Base-by-base conservation (phyloP, 805 yeast genomes). In the Metschnikowia continentalis region DNA sequence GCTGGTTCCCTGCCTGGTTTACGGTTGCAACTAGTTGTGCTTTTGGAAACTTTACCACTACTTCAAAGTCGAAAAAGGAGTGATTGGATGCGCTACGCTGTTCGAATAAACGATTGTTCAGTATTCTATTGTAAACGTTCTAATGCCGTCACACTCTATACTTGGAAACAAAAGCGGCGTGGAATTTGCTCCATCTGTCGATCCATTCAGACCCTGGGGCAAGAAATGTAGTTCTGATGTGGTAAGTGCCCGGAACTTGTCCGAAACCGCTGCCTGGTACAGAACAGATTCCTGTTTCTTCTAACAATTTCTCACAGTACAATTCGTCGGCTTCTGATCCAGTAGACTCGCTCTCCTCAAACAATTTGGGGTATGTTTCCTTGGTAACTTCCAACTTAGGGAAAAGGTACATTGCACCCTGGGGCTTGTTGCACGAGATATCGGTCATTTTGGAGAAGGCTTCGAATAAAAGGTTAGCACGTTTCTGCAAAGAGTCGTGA, bases 241-340 rank as follows among this genome's bases (percentile, higher is more conserved):
- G 99, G 72, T 78, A 86, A 3, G 97, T 90, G 19, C 90, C 96
- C 44, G 83, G 84, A 44, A 77, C 86, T 71, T 94, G 99, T 32
- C 98, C 97, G 62, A 94, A 94, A 0, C 99, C 99, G 33, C 90
- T 83, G 38, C 99, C 99, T 32, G 99, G 98, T 55, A 94, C 96
- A 41, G 96, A 89, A 71, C 99, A 94, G 54, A 94, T 90, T 60
- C 99, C 99, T 6, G 99, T 90, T 43, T 72, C 68, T 57, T 92
- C 92, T 58, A 94, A 77, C 52, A 94, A 75, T 59, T 86, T 85
- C 65, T 86, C 76, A 69, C 97, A 91, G 74, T 94, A 94, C 56
- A 87, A 82, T 66, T 88, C 97, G 67, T 94, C 99, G 19, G 96
- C 86, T 41, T 78, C 73, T 61, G 81, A 64, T 22, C 80, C 82